These are phyloP conservation scores for Talaromyces sp. DNA, from an alignment of 2,329 filamentous ascomycete species.

Conservation along the genomic window DNA sequence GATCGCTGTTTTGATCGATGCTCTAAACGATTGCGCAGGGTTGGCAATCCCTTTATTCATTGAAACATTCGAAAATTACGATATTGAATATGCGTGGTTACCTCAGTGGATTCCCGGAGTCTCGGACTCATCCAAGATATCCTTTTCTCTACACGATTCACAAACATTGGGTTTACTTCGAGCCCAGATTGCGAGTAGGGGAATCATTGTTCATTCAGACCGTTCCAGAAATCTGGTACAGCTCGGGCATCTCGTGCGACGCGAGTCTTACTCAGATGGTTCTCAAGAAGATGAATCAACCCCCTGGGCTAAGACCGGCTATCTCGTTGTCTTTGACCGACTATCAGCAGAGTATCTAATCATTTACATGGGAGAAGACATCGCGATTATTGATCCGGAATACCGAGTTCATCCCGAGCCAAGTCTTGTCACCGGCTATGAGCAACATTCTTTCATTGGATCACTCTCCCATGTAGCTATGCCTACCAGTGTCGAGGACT, in stretches of 20 bases:
- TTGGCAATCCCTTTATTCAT: slow-evolving; percentile 24
- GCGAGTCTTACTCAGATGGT: neutral
- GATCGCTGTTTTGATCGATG: slow-evolving; percentile 28
- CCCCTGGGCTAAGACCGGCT: slow-evolving; percentile 33
- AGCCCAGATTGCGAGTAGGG: slow-evolving; percentile 25
- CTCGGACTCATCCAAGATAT: slow-evolving; percentile 24
- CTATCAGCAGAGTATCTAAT: slow-evolving; percentile 28
- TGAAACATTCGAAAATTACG: slow-evolving; percentile 6
- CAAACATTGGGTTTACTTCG: slow-evolving; percentile 34
- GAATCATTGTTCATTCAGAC: slow-evolving; percentile 22
- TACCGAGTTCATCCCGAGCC: slow-evolving; percentile 12
- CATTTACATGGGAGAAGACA: slow-evolving; percentile 29
- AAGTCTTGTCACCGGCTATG: neutral
- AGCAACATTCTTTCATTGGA: slow-evolving; percentile 14
- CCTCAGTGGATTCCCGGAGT: slow-evolving; percentile 33
- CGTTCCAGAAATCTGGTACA: slow-evolving; percentile 35
- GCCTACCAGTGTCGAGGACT: slow-evolving; percentile 4
- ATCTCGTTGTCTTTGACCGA: slow-evolving; percentile 39
- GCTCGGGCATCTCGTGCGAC: slow-evolving; percentile 34
- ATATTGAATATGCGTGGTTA: slow-evolving; percentile 31
- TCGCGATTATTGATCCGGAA: slow-evolving; percentile 25
- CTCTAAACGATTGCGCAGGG: slow-evolving; percentile 37
- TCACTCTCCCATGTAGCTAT: slow-evolving; percentile 18
- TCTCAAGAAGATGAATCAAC: neutral
- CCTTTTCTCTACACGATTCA: slow-evolving; percentile 15